These are phyloP conservation scores for Leptodontidium sp. DNA, from an alignment of 2,329 filamentous ascomycete genomes.

Conservation along the genomic window DNA sequence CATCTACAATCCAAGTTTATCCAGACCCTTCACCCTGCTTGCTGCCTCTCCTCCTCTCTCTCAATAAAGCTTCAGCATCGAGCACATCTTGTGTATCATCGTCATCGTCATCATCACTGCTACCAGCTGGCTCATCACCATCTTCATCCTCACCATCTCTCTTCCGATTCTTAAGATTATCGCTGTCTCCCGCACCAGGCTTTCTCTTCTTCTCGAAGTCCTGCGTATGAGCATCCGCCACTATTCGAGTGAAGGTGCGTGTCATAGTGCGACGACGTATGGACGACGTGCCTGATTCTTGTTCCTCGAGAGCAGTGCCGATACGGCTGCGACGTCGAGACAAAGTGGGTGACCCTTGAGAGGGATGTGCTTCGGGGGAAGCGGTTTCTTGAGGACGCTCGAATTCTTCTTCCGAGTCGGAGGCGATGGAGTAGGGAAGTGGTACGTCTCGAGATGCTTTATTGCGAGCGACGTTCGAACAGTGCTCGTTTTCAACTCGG, in stretches of 20 bases:
- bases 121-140: slow-evolving; percentile 23
- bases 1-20: background rate
- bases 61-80: slow-evolving; percentile 37
- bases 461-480: slow-evolving; percentile 88
- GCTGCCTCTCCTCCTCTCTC: slow-evolving; percentile 22
- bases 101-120: slow-evolving; percentile 37
- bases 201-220: slow-evolving; percentile 86
- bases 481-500: slow-evolving; percentile 97
- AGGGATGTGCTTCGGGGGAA: slow-evolving; percentile 15
- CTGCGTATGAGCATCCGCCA: slow-evolving; percentile 85
- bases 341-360: slow-evolving; percentile 32
- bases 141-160: slow-evolving; percentile 29
- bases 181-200: slow-evolving; percentile 32
- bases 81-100: slow-evolving; percentile 39
- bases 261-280: slow-evolving; percentile 31
- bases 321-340: slow-evolving; percentile 37
- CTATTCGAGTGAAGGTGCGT: slow-evolving; percentile 64
- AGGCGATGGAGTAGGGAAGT: slow-evolving; percentile 69
- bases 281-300: slow-evolving; percentile 22
- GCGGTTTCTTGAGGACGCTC: slow-evolving; percentile 8
- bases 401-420: slow-evolving; percentile 34
- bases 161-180: slow-evolving; percentile 19
- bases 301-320: slow-evolving; percentile 38
- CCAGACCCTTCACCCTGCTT: background rate
- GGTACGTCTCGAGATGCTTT: slow-evolving; percentile 89